Base-by-base conservation (phyloP, 2,329 filamentous ascomycete species). In the Aspergillus candidus region DNA sequence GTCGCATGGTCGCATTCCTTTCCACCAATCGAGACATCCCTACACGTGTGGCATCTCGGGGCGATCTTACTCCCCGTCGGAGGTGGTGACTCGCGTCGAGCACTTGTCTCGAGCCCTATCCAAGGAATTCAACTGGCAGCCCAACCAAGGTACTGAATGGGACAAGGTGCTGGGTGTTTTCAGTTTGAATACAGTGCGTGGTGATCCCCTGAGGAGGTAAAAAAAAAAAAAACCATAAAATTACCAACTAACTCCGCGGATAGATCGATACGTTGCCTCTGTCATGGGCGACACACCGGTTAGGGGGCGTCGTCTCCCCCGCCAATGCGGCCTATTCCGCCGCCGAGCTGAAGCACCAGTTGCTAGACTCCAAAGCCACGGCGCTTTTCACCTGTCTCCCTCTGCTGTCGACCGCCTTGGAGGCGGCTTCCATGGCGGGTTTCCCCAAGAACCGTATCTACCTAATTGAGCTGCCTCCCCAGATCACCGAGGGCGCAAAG, bases 131-230 rank as follows among this genome's bases (percentile, higher is more conserved):
- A 82, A 79, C 35, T 89, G 86, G 76, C 65, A 75, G 36, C 80
- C 84, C 6, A 83, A 86, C 53, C 65, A 80, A 44, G 86, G 84
- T 11, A 79, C 79, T 0, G 85, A 90, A 61, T 93, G 84, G 83
- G 86, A 93, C 57, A 88, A 89, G 63, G 84, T 90, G 17, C 72
- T 88, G 38, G 83, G 75, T 4, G 71, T 90, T 22, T 94, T 87
- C 68, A 83, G 83, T n/a, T 67, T 89, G 47, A 94, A 94, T 61
- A 88, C 86, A 27, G 84, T 88, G 66, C 47, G 76, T 61, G 29
- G 4, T 18, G 12, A 31, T 13, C 4, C 4, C 10, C 4, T 12
- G 11, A 7, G 33, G 5, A 36, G 35, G 30, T 12, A 8, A 6
- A 13, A 3, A 4, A 27, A 33, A 33, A 27, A 29, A n/a, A 32